Evolutionary conservation across 2,329 filamentous ascomycete species (phyloP).

Genomic region (Blastomyces gilchristii): DNA sequence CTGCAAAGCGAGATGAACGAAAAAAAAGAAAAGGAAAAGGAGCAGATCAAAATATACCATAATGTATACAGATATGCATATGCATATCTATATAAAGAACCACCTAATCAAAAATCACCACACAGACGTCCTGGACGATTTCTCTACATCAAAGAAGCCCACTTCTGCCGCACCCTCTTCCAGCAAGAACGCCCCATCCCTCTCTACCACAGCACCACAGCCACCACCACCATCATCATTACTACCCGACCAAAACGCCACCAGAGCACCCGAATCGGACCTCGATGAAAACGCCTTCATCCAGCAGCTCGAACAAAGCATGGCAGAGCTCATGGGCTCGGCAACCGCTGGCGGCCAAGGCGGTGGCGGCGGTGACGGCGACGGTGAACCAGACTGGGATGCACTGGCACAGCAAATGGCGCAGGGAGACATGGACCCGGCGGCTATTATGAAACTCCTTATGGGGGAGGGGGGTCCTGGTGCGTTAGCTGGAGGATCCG

Average conservation of each 20-base stretch:
- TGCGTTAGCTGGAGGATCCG: constrained; percentile 9
- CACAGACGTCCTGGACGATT: constrained; percentile 84
- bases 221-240: constrained; percentile 12
- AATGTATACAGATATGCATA: background rate
- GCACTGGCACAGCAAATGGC: constrained; percentile 25
- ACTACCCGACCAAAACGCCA: constrained; percentile 18
- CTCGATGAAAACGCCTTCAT: constrained; percentile 50
- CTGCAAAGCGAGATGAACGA: no score
- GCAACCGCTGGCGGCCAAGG: constrained; percentile 44
- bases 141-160: constrained; percentile 51
- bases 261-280: constrained; percentile 15
- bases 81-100: background rate
- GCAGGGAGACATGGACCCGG: constrained; percentile 21
- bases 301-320: constrained; percentile 76
- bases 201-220: constrained; percentile 18
- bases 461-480: constrained; percentile 20
- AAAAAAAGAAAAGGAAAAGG: no score
- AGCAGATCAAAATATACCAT: no score
- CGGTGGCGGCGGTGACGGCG: constrained; percentile 58
- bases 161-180: constrained; percentile 20
- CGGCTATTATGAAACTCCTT: constrained; percentile 24
- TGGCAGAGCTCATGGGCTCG: constrained; percentile 70
- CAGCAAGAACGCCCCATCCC: constrained; percentile 20
- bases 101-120: background rate
- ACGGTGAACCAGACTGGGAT: constrained; percentile 34